Base-by-base conservation (phyloP, 1,284 basidiomycete species). In the Ganoderma resinaceum region DNA sequence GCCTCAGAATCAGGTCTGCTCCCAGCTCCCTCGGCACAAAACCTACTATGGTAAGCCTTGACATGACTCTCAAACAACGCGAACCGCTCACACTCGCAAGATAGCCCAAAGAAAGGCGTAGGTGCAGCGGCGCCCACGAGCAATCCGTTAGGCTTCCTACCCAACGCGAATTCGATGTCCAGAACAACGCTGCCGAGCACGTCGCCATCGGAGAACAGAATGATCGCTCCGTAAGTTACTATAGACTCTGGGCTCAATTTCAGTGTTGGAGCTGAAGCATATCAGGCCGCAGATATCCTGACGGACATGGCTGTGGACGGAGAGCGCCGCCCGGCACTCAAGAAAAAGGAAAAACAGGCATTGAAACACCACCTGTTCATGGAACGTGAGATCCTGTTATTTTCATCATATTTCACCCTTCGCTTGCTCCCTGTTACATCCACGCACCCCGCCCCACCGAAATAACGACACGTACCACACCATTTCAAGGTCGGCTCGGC, bases 261-360 rank as follows among this genome's bases (percentile, higher is more conserved):
- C 49, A 26, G 63, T 62, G 49, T 29, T n/a, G 3, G 12, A 46
- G 37, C 40, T 31, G 4, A 23, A 29, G n/a, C 35, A 42, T 42
- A 26, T n/a, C 71, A 89, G 88, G 85, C 80, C 3, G 77, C 81
- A 68, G 84, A 85, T 5, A 78, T 88, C 61, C 76, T 89, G 14
- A 75, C 79, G 23, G 72, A 77, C 42, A 74, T 81, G 53, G 73
- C 78, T 29, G 70, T 70, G 14, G 66, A 76, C 9, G 76, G 77
- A 35, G 79, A 79, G 53, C 42, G 67, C 35, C 75, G 73, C 6
- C 66, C 72, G 31, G 66, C 70, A 11, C 70, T 85, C 62, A 89
- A 84, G 64, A 95, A 95, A 81, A 93, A 91, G 75, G 89, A 88
- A 68, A 94, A 91, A 76, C 87, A 87, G 62, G 82, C 87, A 42